These are phyloP conservation scores for Leccinum boreale DNA, from an alignment of 768 basidiomycete species.

Conservation along the genomic window DNA sequence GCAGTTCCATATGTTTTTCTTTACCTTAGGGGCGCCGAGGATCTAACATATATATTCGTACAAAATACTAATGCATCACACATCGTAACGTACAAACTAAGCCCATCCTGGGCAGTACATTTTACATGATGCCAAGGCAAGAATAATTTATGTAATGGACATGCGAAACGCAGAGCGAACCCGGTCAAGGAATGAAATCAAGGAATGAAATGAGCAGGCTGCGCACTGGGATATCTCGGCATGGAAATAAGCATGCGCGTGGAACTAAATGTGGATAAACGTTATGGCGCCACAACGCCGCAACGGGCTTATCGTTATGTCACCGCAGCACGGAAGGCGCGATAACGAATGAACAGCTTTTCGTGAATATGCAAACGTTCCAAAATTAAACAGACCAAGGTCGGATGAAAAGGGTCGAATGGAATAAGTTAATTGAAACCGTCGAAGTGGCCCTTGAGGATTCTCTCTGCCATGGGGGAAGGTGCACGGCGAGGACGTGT, in stretches of 20 bases:
- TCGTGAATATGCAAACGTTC: neutral
- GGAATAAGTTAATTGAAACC: slow-evolving; percentile 64
- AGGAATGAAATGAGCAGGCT: slow-evolving; percentile 12
- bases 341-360: slow-evolving; percentile 7
- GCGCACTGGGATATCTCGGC: slow-evolving; percentile 23
- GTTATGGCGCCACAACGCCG: slow-evolving; percentile 12
- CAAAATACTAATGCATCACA: slow-evolving; percentile 20
- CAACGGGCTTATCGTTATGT: neutral
- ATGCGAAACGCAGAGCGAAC: slow-evolving; percentile 6
- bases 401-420: neutral
- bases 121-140: slow-evolving; percentile 5
- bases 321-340: neutral
- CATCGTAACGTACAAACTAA: slow-evolving; percentile 8
- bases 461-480: slow-evolving; percentile 88
- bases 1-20: neutral
- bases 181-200: neutral
- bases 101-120: neutral
- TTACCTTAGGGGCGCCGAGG: neutral
- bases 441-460: slow-evolving; percentile 88
- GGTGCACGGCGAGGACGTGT: slow-evolving; percentile 63
- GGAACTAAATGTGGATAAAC: neutral
- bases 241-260: slow-evolving; percentile 3
- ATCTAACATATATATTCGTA: slow-evolving; percentile 15
- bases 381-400: slow-evolving; percentile 1
- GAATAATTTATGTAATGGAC: slow-evolving; percentile 2